These are phyloP conservation scores for Fraxinus excelsior DNA, from an alignment of 257 asterid genomes.

Conservation along the genomic window DNA sequence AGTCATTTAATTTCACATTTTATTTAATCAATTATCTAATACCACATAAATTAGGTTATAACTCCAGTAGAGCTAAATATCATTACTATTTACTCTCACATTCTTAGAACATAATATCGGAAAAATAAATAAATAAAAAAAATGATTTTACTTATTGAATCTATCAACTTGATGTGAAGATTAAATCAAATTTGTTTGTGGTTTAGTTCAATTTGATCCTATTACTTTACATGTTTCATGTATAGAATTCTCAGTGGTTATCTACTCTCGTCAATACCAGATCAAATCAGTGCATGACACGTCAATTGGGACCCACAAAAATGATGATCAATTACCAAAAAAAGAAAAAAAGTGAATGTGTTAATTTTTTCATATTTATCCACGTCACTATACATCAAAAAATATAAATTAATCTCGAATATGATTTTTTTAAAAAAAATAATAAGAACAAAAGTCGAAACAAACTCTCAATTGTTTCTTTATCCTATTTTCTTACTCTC, in stretches of 20 bases:
- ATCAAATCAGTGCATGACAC: constrained; percentile 37
- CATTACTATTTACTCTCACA: too few relatives aligned
- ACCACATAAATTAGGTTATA: too few relatives aligned
- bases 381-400: neutral
- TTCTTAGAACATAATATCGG: too few relatives aligned
- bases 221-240: too few relatives aligned
- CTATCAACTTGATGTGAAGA: too few relatives aligned
- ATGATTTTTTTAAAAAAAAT: neutral
- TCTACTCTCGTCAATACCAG: too few relatives aligned
- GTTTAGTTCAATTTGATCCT: neutral
- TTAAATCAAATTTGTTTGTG: too few relatives aligned
- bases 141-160: too few relatives aligned
- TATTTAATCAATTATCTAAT: too few relatives aligned
- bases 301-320: constrained; percentile 35
- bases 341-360: constrained; percentile 8
- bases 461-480: constrained; percentile 33
- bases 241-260: neutral
- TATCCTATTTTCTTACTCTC: constrained; percentile 13
- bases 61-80: too few relatives aligned
- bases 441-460: constrained; percentile 21
- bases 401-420: neutral
- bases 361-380: neutral
- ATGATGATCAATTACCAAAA: constrained; percentile 38
- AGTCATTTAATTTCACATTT: too few relatives aligned
- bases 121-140: too few relatives aligned